These are phyloP conservation scores for Harringtonia lauricola DNA, from an alignment of 2,329 filamentous ascomycete species.

Conservation along the genomic window DNA sequence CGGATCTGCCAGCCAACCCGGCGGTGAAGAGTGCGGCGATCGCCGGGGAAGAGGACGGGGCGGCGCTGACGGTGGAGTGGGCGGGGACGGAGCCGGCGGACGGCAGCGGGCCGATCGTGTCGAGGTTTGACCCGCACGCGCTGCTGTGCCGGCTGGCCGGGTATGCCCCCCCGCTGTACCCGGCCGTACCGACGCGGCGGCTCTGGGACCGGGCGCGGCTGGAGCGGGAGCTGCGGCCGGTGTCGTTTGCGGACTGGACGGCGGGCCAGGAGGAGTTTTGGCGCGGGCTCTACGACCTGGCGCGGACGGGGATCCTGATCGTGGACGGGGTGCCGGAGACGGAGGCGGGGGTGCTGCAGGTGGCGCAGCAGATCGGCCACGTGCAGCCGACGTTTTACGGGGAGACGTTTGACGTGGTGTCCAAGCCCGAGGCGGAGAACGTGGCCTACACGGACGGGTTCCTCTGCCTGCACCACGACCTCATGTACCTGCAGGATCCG, in stretches of 20 bases:
- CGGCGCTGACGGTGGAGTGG: constrained; percentile 3
- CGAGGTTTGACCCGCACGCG: constrained; percentile 3
- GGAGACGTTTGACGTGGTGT: constrained; percentile 77
- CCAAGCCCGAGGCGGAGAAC: constrained; percentile 74
- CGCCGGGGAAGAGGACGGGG: constrained; percentile 3
- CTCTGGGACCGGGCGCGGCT: constrained; percentile 31
- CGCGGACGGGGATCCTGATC: constrained; percentile 63
- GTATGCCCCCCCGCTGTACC: constrained; percentile 28
- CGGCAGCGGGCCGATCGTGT: constrained; percentile 3
- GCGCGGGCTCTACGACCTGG: constrained; percentile 50
- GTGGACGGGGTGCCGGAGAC: constrained; percentile 61
- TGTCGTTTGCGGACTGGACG: constrained; percentile 60
- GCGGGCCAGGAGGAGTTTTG: constrained; percentile 41
- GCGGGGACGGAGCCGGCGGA: neutral
- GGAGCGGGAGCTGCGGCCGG: constrained; percentile 26
- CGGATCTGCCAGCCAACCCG: constrained; percentile 41
- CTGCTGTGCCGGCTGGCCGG: constrained; percentile 20
- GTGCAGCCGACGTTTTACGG: constrained; percentile 88
- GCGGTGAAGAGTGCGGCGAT: neutral
- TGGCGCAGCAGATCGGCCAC: constrained; percentile 64
- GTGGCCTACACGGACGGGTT: constrained; percentile 79
- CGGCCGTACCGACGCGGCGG: constrained; percentile 13
- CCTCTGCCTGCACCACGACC: constrained; percentile 85
- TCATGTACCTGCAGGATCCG: constrained; percentile 72
- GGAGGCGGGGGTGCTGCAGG: constrained; percentile 51